These are phyloP conservation scores for Fusarium circinatum DNA, from an alignment of 2,329 filamentous ascomycete genomes.

Conservation along the genomic window DNA sequence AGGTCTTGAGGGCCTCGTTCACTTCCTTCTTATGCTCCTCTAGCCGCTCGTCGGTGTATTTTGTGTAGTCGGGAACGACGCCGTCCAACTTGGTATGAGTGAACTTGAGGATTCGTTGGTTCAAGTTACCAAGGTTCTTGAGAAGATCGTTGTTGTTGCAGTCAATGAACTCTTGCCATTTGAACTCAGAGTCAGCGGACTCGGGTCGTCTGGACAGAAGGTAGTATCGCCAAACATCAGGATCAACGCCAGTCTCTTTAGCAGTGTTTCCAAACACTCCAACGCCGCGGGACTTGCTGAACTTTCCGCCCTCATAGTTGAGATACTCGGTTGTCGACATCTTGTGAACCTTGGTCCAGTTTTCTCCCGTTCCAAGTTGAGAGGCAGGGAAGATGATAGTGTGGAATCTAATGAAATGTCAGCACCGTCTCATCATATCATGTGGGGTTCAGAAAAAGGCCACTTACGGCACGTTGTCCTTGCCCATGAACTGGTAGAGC, in stretches of 20 bases:
- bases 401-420: conserved; percentile 59
- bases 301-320: conserved; percentile 90
- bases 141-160: conserved; percentile 91
- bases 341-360: conserved; percentile 90
- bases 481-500: conserved; percentile 96
- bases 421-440: not conserved
- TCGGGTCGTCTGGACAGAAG: conserved; percentile 87
- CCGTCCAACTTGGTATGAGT: conserved; percentile 79
- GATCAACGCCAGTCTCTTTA: conserved; percentile 82
- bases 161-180: conserved; percentile 85
- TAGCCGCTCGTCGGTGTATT: conserved; percentile 66
- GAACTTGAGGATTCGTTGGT: conserved; percentile 80
- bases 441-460: conserved; percentile 46
- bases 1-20: conserved; percentile 73
- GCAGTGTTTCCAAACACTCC: conserved; percentile 94
- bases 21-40: conserved; percentile 69
- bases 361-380: conserved; percentile 83
- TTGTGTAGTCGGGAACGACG: conserved; percentile 70
- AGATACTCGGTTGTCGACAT: conserved; percentile 88
- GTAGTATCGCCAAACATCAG: conserved; percentile 95
- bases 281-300: conserved; percentile 89
- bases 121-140: conserved; percentile 79
- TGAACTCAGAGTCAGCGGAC: conserved; percentile 86
- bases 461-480: conserved; percentile 65
- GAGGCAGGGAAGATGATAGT: conserved; percentile 91